A percentile compares a stretch with the other conserved stretches of the same genome.
Evolutionary conservation across 1,284 basidiomycete genomes (phyloP).

Genomic region (Peniophora sp.): DNA sequence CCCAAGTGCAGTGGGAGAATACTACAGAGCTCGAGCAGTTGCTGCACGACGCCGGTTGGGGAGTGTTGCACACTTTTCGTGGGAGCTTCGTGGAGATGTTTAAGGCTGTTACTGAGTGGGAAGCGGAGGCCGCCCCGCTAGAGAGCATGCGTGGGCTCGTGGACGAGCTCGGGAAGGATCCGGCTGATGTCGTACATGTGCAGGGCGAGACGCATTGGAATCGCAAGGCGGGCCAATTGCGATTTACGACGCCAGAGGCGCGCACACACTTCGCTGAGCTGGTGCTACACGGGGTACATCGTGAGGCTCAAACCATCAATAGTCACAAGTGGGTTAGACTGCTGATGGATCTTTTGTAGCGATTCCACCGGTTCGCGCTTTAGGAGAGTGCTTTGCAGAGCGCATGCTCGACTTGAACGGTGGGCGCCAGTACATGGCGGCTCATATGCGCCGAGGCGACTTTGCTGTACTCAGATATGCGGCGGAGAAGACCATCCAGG

Average conservation of each 20-base stretch:
- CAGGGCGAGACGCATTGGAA: background rate
- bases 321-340: background rate
- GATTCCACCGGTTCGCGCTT: background rate
- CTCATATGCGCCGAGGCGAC: background rate
- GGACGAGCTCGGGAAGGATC: background rate
- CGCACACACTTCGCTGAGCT: background rate
- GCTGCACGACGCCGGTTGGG: background rate
- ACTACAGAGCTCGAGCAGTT: background rate
- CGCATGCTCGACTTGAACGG: background rate
- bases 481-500: background rate
- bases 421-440: background rate
- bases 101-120: background rate
- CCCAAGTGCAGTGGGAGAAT: background rate
- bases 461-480: background rate
- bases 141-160: background rate
- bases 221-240: background rate
- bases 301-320: background rate
- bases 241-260: background rate
- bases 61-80: background rate
- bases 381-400: background rate
- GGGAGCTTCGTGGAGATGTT: slow-evolving; percentile 1
- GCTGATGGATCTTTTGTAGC: background rate
- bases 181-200: background rate
- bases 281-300: background rate
- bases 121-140: background rate